These are phyloP conservation scores for Deuterostichococcus epilithicus DNA, from an alignment of 139 green algal genomes.

Conservation along the genomic window DNA sequence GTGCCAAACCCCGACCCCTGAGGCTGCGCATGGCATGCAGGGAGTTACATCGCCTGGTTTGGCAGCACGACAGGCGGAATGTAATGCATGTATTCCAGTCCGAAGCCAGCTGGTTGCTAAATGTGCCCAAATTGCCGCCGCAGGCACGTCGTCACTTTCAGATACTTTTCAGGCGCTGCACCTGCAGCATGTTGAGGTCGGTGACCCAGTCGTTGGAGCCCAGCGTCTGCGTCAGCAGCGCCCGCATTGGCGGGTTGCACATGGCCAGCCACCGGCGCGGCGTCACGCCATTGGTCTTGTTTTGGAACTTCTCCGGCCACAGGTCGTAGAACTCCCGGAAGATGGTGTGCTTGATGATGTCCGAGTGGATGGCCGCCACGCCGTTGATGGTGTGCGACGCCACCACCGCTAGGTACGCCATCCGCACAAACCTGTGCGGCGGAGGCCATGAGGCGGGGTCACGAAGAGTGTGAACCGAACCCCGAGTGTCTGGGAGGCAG, in stretches of 20 bases:
- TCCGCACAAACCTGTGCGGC: slow-evolving; percentile 79
- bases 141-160: too few relatives aligned
- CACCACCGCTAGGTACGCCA: slow-evolving; percentile 94
- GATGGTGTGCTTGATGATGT: slow-evolving; percentile 86
- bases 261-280: slow-evolving; percentile 87
- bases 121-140: not conserved
- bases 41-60: too few relatives aligned
- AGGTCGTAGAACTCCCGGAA: slow-evolving; percentile 66
- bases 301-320: slow-evolving; percentile 87
- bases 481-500: not conserved
- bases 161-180: not conserved
- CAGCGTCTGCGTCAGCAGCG: slow-evolving; percentile 86
- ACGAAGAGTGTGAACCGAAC: not conserved
- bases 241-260: slow-evolving; percentile 88
- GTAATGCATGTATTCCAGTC: too few relatives aligned
- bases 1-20: too few relatives aligned
- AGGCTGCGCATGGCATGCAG: too few relatives aligned
- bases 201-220: slow-evolving; percentile 90
- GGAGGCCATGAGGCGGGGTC: not conserved
- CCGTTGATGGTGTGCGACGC: slow-evolving; percentile 87
- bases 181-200: slow-evolving; percentile 55
- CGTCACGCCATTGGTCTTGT: slow-evolving; percentile 97
- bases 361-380: slow-evolving; percentile 93
- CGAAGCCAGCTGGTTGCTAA: not conserved
- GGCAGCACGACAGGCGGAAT: too few relatives aligned